Conservation (phyloP, 345 rosid species). For the Eucalyptus guilfoylei region DNA sequence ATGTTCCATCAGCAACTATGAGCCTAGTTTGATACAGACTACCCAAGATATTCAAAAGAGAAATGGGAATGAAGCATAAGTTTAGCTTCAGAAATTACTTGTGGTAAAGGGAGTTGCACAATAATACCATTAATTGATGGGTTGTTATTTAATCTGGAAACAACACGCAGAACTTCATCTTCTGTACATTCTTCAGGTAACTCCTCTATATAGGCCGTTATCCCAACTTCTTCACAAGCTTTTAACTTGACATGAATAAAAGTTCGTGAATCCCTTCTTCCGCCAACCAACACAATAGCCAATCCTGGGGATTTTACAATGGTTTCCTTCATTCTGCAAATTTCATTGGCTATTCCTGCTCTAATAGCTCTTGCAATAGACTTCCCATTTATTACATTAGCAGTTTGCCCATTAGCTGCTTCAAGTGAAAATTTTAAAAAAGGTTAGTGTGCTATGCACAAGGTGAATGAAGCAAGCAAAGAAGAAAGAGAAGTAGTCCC, state of each 20-base stretch:
- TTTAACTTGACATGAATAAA: slow-evolving; percentile 3
- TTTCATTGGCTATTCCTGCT: neutral
- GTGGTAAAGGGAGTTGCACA: slow-evolving; percentile 19
- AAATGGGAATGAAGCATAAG: neutral
- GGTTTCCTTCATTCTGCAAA: slow-evolving; percentile 5
- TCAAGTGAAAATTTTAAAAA: neutral
- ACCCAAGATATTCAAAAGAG: neutral
- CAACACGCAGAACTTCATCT: neutral
- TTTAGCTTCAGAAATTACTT: slow-evolving; percentile 8
- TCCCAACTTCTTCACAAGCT: slow-evolving; percentile 15
- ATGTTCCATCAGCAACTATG: neutral
- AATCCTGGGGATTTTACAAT: slow-evolving; percentile 4
- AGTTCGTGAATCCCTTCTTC: slow-evolving; percentile 8
- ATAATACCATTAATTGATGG: slow-evolving; percentile 17
- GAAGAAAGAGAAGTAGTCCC: neutral
- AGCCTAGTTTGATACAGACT: neutral
- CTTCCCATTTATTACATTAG: slow-evolving; percentile 8
- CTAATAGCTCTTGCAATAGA: slow-evolving; percentile 5
- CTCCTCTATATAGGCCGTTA: neutral
- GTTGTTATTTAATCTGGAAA: slow-evolving; percentile 4
- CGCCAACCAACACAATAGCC: slow-evolving; percentile 12
- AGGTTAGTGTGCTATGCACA: neutral
- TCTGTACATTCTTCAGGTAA: slow-evolving; percentile 6
- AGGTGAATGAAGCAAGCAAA: neutral
- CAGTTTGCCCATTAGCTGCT: neutral